Conservation (phyloP, 257 asterid genomes). For the Scutellaria minor region DNA sequence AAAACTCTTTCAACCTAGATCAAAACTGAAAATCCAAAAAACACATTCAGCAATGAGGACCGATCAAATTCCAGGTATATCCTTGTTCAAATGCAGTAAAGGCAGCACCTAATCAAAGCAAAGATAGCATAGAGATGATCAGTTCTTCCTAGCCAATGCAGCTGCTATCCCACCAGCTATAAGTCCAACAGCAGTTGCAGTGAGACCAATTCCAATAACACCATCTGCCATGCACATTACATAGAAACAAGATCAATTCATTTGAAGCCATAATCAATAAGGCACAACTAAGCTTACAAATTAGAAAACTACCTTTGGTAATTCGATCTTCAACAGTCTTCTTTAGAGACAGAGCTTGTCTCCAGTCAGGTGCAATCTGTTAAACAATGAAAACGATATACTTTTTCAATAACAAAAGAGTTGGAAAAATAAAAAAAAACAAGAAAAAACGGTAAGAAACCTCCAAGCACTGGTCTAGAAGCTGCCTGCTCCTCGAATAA, state of each 20-base stretch:
- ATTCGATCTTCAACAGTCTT: conserved; percentile 63
- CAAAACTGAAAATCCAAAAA: background rate
- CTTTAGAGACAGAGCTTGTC: conserved; percentile 72
- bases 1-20: background rate
- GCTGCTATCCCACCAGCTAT: conserved; percentile 69
- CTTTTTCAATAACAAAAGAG: background rate
- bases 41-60: background rate
- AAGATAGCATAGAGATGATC: conserved; percentile 14
- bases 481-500: conserved; percentile 65
- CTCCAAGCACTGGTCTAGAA: conserved; percentile 67
- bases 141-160: conserved; percentile 61
- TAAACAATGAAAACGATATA: background rate
- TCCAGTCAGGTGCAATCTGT: conserved; percentile 83
- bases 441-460: conserved; percentile 36
- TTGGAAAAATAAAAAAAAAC: background rate
- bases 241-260: background rate
- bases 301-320: conserved; percentile 55
- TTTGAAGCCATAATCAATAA: conserved; percentile 2
- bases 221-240: conserved; percentile 58
- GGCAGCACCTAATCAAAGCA: conserved; percentile 27
- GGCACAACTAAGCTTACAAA: background rate
- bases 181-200: conserved; percentile 68
- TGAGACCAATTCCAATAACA: conserved; percentile 74
- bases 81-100: conserved; percentile 23
- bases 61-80: background rate